Percentiles rank a stretch among this genome's conserved stretches.
These are phyloP conservation scores for Elymus sibiricus DNA, from an alignment of 176 grass and related monocot genomes.

Conservation along the genomic window DNA sequence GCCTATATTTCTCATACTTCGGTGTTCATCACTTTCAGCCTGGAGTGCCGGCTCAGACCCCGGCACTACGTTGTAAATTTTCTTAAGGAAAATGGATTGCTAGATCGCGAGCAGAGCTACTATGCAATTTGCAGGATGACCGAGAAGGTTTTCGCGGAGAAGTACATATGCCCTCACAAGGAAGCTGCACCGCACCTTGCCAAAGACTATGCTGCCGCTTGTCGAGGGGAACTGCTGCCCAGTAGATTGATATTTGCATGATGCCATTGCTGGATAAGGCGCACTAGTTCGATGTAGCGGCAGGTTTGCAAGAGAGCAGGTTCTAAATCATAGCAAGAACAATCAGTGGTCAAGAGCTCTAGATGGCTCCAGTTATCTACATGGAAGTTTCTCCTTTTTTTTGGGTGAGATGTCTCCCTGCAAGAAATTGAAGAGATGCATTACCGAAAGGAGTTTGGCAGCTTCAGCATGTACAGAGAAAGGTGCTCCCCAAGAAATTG, in stretches of 20 bases:
- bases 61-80: background rate
- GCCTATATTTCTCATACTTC: background rate
- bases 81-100: background rate
- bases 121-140: background rate
- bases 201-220: background rate
- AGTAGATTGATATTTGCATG: background rate
- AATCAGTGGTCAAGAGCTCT: constrained; percentile 83
- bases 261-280: background rate
- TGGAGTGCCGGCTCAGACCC: background rate
- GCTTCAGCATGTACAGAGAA: background rate
- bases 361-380: constrained; percentile 84
- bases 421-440: background rate
- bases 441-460: background rate
- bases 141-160: background rate
- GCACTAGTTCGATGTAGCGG: too few species aligned
- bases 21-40: background rate
- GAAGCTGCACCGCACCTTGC: background rate
- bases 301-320: constrained; percentile 3
- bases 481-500: background rate
- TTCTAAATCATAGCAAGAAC: constrained; percentile 69
- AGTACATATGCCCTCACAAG: background rate
- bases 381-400: constrained; percentile 37
- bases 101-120: background rate
- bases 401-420: too few species aligned
- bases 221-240: background rate